phyloP scores from a whole-genome alignment of 2,329 filamentous ascomycete species.

The Fusarium nygamai region DNA sequence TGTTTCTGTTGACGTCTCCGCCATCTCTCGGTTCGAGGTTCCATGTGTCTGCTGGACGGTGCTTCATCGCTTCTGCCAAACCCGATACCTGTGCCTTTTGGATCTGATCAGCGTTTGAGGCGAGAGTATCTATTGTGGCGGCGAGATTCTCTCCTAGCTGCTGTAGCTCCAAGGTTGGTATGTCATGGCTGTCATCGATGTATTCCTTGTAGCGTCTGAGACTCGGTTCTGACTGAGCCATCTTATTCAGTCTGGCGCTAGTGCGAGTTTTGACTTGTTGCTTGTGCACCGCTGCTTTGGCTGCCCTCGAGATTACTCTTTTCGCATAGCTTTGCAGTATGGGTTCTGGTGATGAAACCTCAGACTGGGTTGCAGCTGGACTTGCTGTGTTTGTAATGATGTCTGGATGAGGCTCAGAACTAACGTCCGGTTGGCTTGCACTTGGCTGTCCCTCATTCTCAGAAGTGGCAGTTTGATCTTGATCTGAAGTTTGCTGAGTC shows the following conservation, averaged over 20 bases:
- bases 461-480: not conserved
- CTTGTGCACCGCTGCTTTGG: not conserved
- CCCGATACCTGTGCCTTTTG: not conserved
- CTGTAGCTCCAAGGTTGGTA: not conserved
- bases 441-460: not conserved
- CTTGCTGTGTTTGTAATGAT: not conserved
- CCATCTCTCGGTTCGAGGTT: not conserved
- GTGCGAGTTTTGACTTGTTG: not conserved
- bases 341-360: not conserved
- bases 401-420: not conserved
- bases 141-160: accelerated
- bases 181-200: not conserved
- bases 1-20: not conserved
- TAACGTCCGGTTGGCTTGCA: not conserved
- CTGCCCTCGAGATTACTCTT: accelerated
- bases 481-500: not conserved
- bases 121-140: accelerated
- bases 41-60: not conserved
- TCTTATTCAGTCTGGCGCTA: not conserved
- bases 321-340: not conserved
- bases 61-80: not conserved
- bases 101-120: not conserved
- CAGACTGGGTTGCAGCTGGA: not conserved
- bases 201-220: not conserved
- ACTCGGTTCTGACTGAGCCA: not conserved